These are phyloP conservation scores for Arthromyces matolae DNA, from an alignment of 768 basidiomycete species.

Conservation along the genomic window DNA sequence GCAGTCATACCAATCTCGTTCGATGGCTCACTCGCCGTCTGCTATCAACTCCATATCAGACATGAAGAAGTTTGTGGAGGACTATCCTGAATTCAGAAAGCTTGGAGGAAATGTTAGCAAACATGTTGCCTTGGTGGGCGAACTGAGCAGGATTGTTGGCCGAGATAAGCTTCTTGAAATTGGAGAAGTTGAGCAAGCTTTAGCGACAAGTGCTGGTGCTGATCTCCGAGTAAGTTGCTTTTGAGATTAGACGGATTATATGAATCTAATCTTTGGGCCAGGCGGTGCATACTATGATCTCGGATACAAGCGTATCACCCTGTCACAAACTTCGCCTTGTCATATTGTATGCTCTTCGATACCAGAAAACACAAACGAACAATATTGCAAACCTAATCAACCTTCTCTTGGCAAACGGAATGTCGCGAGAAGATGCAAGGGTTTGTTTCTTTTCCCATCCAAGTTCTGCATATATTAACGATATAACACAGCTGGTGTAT, in stretches of 20 bases:
- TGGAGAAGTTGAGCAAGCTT: conserved; percentile 93
- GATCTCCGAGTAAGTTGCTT: conserved; percentile 68
- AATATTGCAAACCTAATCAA: conserved; percentile 81
- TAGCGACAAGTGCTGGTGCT: conserved; percentile 87
- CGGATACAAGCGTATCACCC: conserved; percentile 60
- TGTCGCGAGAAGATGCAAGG: conserved; percentile 71
- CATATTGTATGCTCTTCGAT: conserved; percentile 89
- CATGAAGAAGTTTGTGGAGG: conserved; percentile 97
- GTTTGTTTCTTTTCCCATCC: conserved; percentile 29
- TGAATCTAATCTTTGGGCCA: conserved; percentile 25
- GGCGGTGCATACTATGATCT: conserved; percentile 80
- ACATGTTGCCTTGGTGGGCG: conserved; percentile 95
- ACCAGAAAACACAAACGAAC: conserved; percentile 83
- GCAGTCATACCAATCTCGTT: conserved; percentile 84
- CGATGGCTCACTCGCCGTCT: conserved; percentile 69
- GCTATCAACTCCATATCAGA: conserved; percentile 92
- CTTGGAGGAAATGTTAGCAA: conserved; percentile 98
- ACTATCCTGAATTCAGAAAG: conserved; percentile 96
- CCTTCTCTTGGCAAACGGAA: conserved; percentile 70
- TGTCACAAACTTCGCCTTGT: conserved; percentile 88
- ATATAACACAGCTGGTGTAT: conserved; percentile 74
- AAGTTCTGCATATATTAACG: conserved; percentile 10
- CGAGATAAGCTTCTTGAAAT: conserved; percentile 83
- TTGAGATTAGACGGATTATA: background rate
- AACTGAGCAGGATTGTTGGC: conserved; percentile 87